These are phyloP conservation scores for Epichloe glyceriae DNA, from an alignment of 2,329 filamentous ascomycete genomes.

Conservation along the genomic window DNA sequence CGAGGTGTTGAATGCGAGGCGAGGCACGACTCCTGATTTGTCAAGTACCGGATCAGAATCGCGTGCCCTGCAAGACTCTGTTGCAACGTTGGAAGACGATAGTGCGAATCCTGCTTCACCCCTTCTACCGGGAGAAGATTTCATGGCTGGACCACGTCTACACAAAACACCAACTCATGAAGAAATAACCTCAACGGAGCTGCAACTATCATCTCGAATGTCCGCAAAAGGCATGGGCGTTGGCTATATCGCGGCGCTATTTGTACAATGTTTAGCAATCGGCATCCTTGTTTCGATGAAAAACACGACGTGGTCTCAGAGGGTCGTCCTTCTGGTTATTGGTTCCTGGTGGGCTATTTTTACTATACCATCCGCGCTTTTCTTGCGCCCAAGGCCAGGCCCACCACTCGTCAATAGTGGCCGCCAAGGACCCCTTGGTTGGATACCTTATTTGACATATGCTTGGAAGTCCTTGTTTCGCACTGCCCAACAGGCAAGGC, in stretches of 20 bases:
- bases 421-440: constrained; percentile 27
- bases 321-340: constrained; percentile 75
- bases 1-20: constrained; percentile 22
- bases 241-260: constrained; percentile 76
- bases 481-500: constrained; percentile 62
- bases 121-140: constrained; percentile 26
- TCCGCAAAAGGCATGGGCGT: constrained; percentile 89
- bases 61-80: constrained; percentile 21
- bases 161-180: constrained; percentile 28
- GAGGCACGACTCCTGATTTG: constrained; percentile 17
- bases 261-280: constrained; percentile 73
- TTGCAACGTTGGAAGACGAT: constrained; percentile 15
- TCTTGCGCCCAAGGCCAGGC: constrained; percentile 78
- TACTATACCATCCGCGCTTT: constrained; percentile 75
- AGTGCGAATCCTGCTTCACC: constrained; percentile 32
- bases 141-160: constrained; percentile 15
- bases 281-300: constrained; percentile 58
- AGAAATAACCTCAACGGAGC: constrained; percentile 48
- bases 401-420: constrained; percentile 51
- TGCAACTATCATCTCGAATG: constrained; percentile 77
- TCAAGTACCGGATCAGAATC: constrained; percentile 21
- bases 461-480: constrained; percentile 79
- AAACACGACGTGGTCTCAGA: constrained; percentile 73
- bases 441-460: constrained; percentile 61
- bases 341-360: constrained; percentile 91